Base-by-base conservation (phyloP, 257 asterid species). In the Ilex asprella region DNA sequence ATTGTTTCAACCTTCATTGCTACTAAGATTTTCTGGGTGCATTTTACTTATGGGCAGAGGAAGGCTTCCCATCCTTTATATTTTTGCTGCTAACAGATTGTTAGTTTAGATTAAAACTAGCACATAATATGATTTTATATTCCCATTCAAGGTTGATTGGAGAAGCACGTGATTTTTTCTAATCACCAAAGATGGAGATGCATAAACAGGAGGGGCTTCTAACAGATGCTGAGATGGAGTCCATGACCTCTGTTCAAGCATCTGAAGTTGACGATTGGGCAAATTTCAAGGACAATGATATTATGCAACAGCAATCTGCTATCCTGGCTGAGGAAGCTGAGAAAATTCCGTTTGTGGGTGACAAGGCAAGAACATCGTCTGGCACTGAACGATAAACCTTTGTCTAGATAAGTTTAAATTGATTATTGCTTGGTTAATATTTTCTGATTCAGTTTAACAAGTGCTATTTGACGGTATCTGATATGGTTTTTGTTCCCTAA, bases 311-410 rank as follows among this genome's bases (percentile, higher is more conserved):
- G 66, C 92, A 86, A 30, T 70, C 83, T 51, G 81, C 80, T 57
- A 91, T 91, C 66, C 86, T 73, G 41, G 90, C 93, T 60, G 82
- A 75, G 68, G 85, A 88, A 78, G 87, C 95, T 64, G 85, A 49
- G 67, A 91, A 84, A 74, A 73, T 80, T 62, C 86, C 82, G 14
- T 86, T 81, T 59, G 80, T 91, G 63, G 98, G 95, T 59, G 95
- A 88, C 79, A 88, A 88, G 98, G 96, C 73, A 81, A 77, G 83
- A 35, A 27, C 32, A 56, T 30, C 56, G 64, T 16, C 65, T 59
- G 59, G 16, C 49, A 62, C 29, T 67, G 50, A 51, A 65, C 74
- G 56, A 56, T 58, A 27, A 3, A 49, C 16, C 39, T 49, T 52
- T 60, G 39, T 51, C 55, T 53, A 39, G 62, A 58, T 67, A 55